A percentile compares a stretch with the other conserved stretches of the same genome.
These are phyloP conservation scores for Fusarium continuum DNA, from an alignment of 2,329 filamentous ascomycete species.

Conservation along the genomic window DNA sequence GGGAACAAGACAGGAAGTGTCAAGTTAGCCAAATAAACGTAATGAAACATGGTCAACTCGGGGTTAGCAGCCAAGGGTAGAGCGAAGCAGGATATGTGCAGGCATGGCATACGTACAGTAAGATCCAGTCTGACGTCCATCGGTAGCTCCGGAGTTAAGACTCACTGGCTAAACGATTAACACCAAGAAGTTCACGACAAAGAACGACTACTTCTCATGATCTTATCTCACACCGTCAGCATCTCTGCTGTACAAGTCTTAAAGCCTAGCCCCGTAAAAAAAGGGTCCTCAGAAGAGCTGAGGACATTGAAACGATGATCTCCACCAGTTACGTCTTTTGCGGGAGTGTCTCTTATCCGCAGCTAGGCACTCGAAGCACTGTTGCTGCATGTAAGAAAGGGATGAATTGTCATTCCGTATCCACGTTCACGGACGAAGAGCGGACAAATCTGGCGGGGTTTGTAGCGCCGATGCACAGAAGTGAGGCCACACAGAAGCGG, in stretches of 20 bases:
- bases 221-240: conserved; percentile 32
- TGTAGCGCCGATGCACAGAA: conserved; percentile 5
- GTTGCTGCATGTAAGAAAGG: not conserved
- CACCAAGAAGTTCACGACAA: not conserved
- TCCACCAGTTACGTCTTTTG: not conserved
- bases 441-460: conserved; percentile 28
- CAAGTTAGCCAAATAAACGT: conserved; percentile 15
- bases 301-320: not conserved
- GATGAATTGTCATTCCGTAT: not conserved
- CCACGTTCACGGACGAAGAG: conserved; percentile 10
- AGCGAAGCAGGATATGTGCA: conserved; percentile 2
- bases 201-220: not conserved
- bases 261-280: conserved; percentile 3
- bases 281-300: not conserved
- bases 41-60: conserved; percentile 8
- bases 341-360: not conserved
- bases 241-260: not conserved
- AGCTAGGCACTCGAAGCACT: not conserved
- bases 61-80: not conserved
- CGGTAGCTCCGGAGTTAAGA: conserved; percentile 39
- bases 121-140: conserved; percentile 23
- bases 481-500: conserved; percentile 7
- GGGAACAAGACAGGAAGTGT: not conserved
- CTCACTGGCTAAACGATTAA: not conserved
- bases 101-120: conserved; percentile 1